These are phyloP conservation scores for Plantago coronopus DNA, from an alignment of 305 asterid species.

Conservation along the genomic window DNA sequence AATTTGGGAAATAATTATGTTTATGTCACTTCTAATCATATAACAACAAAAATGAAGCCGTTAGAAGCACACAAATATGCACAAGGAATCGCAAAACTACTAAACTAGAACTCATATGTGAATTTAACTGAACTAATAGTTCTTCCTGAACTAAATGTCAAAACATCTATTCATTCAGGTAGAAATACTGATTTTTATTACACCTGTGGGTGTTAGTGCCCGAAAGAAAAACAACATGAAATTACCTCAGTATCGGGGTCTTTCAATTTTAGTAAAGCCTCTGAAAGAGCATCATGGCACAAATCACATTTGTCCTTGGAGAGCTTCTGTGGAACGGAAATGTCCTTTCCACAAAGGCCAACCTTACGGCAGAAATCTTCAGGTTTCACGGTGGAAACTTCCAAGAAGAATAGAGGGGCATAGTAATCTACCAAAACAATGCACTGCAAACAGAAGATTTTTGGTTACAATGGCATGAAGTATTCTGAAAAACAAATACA, in stretches of 20 bases:
- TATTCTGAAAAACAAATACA: background rate
- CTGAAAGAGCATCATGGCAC: constrained; percentile 64
- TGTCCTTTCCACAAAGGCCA: constrained; percentile 49
- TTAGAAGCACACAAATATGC: too few relatives aligned
- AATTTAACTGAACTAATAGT: too few relatives aligned
- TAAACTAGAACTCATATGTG: too few relatives aligned
- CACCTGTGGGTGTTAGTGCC: too few relatives aligned
- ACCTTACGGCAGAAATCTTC: constrained; percentile 56
- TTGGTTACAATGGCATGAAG: constrained; percentile 12
- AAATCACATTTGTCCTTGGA: constrained; percentile 60
- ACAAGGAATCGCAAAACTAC: too few relatives aligned
- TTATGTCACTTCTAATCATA: too few relatives aligned
- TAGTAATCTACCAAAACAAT: constrained; percentile 77
- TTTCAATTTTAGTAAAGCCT: constrained; percentile 67
- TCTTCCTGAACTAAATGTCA: too few relatives aligned
- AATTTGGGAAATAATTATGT: background rate
- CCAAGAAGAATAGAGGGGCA: constrained; percentile 77
- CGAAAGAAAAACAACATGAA: background rate
- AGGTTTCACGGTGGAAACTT: constrained; percentile 49
- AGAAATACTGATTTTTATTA: background rate
- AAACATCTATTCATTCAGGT: background rate
- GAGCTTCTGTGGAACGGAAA: constrained; percentile 31
- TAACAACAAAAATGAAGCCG: too few relatives aligned
- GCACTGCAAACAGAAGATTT: constrained; percentile 51
- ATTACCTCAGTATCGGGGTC: constrained; percentile 93